These are phyloP conservation scores for Picea abies DNA, from an alignment of 83 land plant species.

Conservation along the genomic window DNA sequence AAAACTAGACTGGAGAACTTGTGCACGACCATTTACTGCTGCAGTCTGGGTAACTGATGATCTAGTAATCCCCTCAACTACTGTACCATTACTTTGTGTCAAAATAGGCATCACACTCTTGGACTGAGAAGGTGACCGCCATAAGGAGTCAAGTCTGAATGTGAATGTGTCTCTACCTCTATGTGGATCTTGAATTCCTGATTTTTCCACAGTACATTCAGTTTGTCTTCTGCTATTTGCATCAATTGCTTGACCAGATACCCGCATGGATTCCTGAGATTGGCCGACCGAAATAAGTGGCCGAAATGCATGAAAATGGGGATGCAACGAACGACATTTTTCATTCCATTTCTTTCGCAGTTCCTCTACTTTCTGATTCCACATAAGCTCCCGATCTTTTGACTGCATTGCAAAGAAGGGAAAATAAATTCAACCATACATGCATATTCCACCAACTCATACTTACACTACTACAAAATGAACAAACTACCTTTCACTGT, in stretches of 20 bases:
- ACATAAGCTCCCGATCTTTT: constrained; percentile 30
- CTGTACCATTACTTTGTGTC: not conserved
- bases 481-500: not conserved
- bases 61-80: constrained; percentile 3
- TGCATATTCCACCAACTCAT: not conserved
- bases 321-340: constrained; percentile 56
- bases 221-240: constrained; percentile 13
- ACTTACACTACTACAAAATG: not conserved
- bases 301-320: constrained; percentile 23
- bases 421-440: constrained; percentile 4
- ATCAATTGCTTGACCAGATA: constrained; percentile 9
- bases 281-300: not conserved
- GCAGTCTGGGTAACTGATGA: not conserved
- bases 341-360: constrained; percentile 74
- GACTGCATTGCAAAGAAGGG: constrained; percentile 23
- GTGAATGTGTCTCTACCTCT: not conserved
- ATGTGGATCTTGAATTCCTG: constrained; percentile 8
- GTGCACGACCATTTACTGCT: not conserved
- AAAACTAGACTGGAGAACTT: not conserved
- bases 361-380: constrained; percentile 51
- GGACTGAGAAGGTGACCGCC: not conserved
- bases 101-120: not conserved
- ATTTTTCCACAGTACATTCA: constrained; percentile 3
- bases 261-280: not conserved
- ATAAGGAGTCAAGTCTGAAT: not conserved